These are phyloP conservation scores for Hortaea sp. DNA, from an alignment of 2,329 filamentous ascomycete species.

Conservation along the genomic window DNA sequence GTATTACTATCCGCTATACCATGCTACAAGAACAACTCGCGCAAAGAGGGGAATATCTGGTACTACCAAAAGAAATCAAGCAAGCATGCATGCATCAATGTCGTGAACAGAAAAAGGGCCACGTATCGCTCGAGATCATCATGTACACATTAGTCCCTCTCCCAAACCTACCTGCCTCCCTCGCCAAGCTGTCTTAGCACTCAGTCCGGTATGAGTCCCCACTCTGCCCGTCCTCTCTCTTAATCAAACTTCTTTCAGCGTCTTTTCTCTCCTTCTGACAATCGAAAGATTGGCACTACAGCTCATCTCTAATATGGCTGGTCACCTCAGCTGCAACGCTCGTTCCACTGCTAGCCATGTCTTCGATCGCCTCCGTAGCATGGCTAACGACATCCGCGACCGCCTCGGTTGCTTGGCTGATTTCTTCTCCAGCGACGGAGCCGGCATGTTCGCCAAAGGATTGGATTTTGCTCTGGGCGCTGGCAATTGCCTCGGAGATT, in stretches of 20 bases:
- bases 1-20: background rate
- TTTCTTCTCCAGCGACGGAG: slow-evolving; percentile 20
- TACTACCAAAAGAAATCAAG: background rate
- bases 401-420: slow-evolving; percentile 26
- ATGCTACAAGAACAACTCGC: background rate
- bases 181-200: too few species aligned
- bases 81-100: background rate
- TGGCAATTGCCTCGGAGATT: slow-evolving; percentile 32
- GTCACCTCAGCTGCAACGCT: slow-evolving; percentile 22
- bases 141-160: background rate
- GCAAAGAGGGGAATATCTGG: background rate
- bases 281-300: background rate
- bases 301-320: slow-evolving; percentile 12
- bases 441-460: slow-evolving; percentile 28
- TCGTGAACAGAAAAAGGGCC: too few species aligned
- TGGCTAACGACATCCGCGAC: slow-evolving; percentile 34
- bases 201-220: too few species aligned
- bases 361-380: slow-evolving; percentile 33
- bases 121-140: background rate
- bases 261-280: background rate
- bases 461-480: slow-evolving; percentile 33
- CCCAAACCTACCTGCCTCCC: too few species aligned
- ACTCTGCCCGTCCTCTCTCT: background rate
- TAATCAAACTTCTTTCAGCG: background rate
- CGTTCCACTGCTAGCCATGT: slow-evolving; percentile 37